Conservation (phyloP, 768 basidiomycete genomes). For the Lactarius trivialis region DNA sequence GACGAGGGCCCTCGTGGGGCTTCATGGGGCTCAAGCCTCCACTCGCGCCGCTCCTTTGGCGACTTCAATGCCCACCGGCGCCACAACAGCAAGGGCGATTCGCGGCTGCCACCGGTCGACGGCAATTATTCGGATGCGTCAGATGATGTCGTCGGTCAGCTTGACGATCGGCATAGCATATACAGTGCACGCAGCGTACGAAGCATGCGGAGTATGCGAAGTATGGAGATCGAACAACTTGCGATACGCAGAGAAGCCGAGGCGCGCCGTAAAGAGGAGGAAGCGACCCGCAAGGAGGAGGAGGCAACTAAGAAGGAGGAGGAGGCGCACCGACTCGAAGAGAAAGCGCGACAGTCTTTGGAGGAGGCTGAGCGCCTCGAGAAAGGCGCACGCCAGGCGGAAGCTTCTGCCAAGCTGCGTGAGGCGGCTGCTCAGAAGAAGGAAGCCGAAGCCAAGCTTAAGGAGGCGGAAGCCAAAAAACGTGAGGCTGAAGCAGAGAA, state of each 20-base stretch:
- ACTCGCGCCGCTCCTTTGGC: conserved; percentile 19
- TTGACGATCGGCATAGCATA: conserved; percentile 18
- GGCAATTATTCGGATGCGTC: conserved; percentile 17
- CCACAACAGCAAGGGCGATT: conserved; percentile 16
- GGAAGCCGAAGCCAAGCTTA: conserved; percentile 23
- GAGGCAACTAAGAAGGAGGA: conserved; percentile 24
- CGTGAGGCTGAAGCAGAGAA: conserved; percentile 32
- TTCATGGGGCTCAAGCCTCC: conserved; percentile 17
- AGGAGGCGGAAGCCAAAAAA: conserved; percentile 28
- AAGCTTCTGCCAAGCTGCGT: conserved; percentile 24
- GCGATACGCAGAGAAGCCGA: conserved; percentile 20
- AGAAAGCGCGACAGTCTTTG: conserved; percentile 22
- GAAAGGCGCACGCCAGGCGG: conserved; percentile 24
- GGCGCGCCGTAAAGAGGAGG: conserved; percentile 24
- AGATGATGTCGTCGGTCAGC: conserved; percentile 17
- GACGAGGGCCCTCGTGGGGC: conserved; percentile 18
- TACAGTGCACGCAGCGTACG: conserved; percentile 11
- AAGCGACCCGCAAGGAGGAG: conserved; percentile 30
- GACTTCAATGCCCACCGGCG: conserved; percentile 16
- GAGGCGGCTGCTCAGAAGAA: conserved; percentile 19
- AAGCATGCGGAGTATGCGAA: conserved; percentile 18
- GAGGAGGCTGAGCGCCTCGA: conserved; percentile 23
- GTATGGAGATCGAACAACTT: conserved; percentile 23
- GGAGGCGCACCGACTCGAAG: conserved; percentile 24
- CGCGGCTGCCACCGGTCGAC: conserved; percentile 4